Evolutionary conservation across 208 protist species (phyloP), one percentile per base, ranked within the genome.

Genomic region (Trypanosoma rangeli): DNA sequence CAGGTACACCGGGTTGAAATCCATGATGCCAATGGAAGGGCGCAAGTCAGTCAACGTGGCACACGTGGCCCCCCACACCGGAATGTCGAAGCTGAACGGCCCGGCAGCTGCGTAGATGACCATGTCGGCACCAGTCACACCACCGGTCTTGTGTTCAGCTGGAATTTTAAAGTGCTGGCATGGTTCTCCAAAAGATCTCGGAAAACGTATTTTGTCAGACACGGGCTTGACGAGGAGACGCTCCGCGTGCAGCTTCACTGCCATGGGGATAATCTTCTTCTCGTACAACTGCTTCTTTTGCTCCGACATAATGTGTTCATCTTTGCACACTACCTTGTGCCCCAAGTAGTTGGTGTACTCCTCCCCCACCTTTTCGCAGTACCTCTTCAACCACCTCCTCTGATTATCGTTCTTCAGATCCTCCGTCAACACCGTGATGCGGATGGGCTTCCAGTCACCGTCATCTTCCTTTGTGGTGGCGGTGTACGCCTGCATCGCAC

Each of bases 1-100:
- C 33, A 7, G 33, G 33, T n/a, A n/a, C n/a, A n/a, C n/a, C n/a
- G n/a, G n/a, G n/a, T n/a, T 37, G 89, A 42, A 42, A 4, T 42
- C 7, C 37, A 42, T 81, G 78, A 96, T 90, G 9, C 87, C 65
- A 0, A 95, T 62, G 3, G 78, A 58, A n/a, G 88, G 56, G 74
- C 81, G 85, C 42, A 76, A 29, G 22, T 80, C 76, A 24, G 82
- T 79, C 86, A 86, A 93, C 60, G 86, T 77, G 28, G 74, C 68
- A 64, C 10, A 42, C 59, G 59, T 22, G 1, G 10, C 37, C 7
- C 7, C 37, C 37, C 37, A 42, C 37, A 42, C 37, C 10, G n/a
- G n/a, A n/a, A n/a, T n/a, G n/a, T n/a, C n/a, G n/a, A n/a, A n/a
- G 4, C 37, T 42, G 42, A 16, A 46, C 5, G 61, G 8, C 16